Conservation (phyloP, 306 rosid genomes). For the Prosopis cineraria region DNA sequence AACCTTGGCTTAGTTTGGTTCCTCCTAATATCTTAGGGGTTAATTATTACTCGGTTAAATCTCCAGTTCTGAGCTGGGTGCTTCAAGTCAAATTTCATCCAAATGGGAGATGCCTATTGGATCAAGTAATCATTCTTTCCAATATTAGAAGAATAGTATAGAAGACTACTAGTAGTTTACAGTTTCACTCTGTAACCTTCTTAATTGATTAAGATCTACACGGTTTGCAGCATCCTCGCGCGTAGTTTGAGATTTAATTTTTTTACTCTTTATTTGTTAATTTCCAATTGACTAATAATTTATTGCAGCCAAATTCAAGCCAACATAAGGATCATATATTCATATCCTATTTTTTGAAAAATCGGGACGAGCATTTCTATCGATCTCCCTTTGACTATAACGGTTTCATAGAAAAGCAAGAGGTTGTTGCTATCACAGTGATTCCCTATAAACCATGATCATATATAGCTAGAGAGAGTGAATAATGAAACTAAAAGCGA, state of each 20-base stretch:
- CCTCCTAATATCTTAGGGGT: too few relatives aligned
- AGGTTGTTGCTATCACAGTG: constrained; percentile 30
- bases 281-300: neutral
- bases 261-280: neutral
- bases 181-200: too few relatives aligned
- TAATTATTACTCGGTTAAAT: too few relatives aligned
- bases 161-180: too few relatives aligned
- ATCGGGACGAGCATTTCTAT: neutral
- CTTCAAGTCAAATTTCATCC: neutral
- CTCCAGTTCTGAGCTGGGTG: neutral
- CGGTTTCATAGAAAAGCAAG: constrained; percentile 23
- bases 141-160: neutral
- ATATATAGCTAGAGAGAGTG: neutral
- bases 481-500: too few relatives aligned
- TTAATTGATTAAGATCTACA: too few relatives aligned
- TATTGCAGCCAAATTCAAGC: neutral
- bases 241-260: too few relatives aligned
- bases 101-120: neutral
- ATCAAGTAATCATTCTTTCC: neutral
- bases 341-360: neutral
- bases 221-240: neutral
- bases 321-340: neutral
- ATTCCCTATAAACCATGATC: neutral
- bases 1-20: too few relatives aligned
- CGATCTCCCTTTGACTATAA: constrained; percentile 12